phyloP scores from a whole-genome alignment of 352 stramenopile genomes.

The Achlya hypogyna region DNA sequence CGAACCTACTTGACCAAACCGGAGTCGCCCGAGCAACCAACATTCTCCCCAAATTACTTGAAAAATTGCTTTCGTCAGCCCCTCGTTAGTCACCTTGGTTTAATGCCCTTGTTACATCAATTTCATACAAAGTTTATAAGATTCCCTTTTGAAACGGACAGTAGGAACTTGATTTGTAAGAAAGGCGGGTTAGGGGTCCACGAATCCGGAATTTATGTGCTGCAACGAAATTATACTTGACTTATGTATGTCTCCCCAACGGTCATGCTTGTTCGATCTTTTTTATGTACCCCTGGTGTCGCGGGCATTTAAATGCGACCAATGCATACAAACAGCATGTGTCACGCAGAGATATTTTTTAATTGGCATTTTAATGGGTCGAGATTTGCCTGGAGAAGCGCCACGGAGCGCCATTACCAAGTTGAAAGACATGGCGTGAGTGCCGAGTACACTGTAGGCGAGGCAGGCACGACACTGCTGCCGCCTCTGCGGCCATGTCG shows the following conservation, averaged over 20 bases:
- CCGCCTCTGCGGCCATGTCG: neutral
- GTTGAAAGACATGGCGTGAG: slow-evolving; percentile 1
- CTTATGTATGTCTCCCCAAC: no score
- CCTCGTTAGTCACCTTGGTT: slow-evolving; percentile 22
- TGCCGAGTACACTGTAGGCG: slow-evolving; percentile 8
- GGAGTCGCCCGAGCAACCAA: no score
- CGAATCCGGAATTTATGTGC: neutral
- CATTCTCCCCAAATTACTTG: neutral
- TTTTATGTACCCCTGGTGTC: neutral
- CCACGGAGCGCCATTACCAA: neutral
- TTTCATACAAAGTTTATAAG: neutral
- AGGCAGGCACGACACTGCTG: neutral
- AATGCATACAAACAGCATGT: neutral
- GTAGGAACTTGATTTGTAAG: neutral
- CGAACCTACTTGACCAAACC: neutral
- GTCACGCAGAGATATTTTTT: no score
- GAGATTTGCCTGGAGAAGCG: neutral
- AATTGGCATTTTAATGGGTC: no score
- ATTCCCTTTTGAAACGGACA: neutral
- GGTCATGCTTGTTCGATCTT: neutral
- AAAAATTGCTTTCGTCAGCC: slow-evolving; percentile 3
- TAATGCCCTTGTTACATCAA: neutral
- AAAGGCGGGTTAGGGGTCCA: slow-evolving; percentile 4
- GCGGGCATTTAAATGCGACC: neutral
- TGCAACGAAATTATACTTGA: neutral